Base-by-base conservation (phyloP, 495 filamentous ascomycete species). In the Penicillium malachiteum region DNA sequence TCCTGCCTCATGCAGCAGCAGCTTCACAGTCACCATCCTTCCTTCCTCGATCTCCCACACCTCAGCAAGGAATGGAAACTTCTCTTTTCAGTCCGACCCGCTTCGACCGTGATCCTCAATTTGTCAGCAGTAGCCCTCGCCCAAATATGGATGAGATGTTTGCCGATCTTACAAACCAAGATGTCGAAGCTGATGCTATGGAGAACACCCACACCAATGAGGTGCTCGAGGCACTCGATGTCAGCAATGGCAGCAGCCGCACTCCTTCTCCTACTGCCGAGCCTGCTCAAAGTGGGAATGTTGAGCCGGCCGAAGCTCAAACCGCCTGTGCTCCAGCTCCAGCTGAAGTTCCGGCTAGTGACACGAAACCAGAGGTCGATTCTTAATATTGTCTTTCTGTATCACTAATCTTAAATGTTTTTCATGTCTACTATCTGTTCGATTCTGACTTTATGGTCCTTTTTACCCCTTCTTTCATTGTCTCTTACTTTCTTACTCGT, bases 121-220 rank as follows among this genome's bases (percentile, higher is more conserved):
- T 68, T 40, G 65, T 55, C 21, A 68, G 67, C 50, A 78, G 76
- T 41, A 78, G 74, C 47, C 75, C 75, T 55, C 73, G 72, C 16
- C 68, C 68, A 46, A 69, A 77, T 37, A 53, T 78, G 33, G 75
- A 77, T 45, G 75, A 79, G 54, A 68, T 79, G 10, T 79, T 79
- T 58, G 75, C 75, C 7, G 75, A 78, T 31, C 49, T 79, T 33
- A 79, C 75, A 0, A 79, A 79, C 44, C 70, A 79, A 59, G 75
- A 78, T 50, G 62, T 56, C 5, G 72, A 77, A 5, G 60, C 58
- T 11, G 73, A 76, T 12, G 35, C 63, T 11, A 76, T 78, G 70
- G 75, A 78, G 47, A 79, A 77, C 52, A 70, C 70, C 8, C 76
- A 79, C 56, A 74, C 74, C 11, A 75, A 70, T 32, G 76, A 79